Conservation (phyloP, 2,329 filamentous ascomycete species). For the Boeremia exigua region DNA sequence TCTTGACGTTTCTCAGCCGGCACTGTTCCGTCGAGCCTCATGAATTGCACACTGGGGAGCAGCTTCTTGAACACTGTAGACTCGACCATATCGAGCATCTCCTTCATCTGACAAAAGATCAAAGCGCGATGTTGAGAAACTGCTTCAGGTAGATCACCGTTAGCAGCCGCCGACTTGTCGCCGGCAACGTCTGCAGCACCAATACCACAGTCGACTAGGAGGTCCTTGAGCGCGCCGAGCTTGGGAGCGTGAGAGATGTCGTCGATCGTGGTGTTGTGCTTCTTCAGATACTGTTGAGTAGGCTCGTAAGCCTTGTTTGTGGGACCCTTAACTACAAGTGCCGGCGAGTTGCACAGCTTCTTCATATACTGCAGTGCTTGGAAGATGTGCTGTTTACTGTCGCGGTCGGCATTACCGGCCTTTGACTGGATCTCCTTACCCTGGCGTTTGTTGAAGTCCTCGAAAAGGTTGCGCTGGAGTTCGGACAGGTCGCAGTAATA, state of each 20-base stretch:
- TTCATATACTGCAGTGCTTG: constrained; percentile 99
- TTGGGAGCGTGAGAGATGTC: constrained; percentile 92
- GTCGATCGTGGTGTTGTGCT: constrained; percentile 80
- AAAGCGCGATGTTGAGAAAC: constrained; percentile 96
- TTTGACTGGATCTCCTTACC: constrained; percentile 85
- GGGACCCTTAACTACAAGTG: constrained; percentile 87
- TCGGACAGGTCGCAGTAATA: constrained; percentile 99
- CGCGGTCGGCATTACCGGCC: constrained; percentile 79
- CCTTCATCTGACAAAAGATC: constrained; percentile 99
- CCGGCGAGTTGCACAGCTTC: constrained; percentile 97
- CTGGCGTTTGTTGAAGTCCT: constrained; percentile 94
- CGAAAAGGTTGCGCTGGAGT: constrained; percentile 91
- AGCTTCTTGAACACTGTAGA: constrained; percentile 88
- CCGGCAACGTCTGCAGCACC: constrained; percentile 62
- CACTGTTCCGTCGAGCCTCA: constrained; percentile 92
- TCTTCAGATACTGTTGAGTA: constrained; percentile 79
- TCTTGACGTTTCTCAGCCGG: constrained; percentile 94
- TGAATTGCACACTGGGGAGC: constrained; percentile 89
- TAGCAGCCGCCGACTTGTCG: constrained; percentile 53
- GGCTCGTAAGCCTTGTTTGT: constrained; percentile 89
- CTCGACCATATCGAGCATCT: constrained; percentile 99
- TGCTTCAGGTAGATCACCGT: constrained; percentile 71
- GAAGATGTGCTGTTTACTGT: constrained; percentile 98
- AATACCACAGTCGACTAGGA: constrained; percentile 98
- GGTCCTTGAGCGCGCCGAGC: constrained; percentile 83